Evolutionary conservation across 805 yeast species (phyloP).

Genomic region (Jamesozyma rosinii): DNA sequence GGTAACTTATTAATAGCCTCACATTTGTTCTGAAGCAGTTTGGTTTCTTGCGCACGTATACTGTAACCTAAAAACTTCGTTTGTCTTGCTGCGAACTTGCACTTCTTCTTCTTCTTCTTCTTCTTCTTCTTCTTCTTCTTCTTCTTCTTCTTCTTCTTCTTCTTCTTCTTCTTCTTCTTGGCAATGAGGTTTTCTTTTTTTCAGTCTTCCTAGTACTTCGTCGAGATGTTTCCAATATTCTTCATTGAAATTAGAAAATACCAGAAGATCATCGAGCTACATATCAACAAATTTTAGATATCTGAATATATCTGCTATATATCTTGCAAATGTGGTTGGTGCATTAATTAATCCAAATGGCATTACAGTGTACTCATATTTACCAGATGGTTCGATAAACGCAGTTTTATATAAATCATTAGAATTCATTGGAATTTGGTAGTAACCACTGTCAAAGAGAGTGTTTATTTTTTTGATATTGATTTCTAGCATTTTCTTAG

Average conservation of each 20-base stretch:
- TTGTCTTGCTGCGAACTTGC: slow-evolving; percentile 5
- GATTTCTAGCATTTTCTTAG: no score
- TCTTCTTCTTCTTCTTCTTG: slow-evolving; percentile 11
- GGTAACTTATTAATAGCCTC: slow-evolving; percentile 9
- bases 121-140: no score
- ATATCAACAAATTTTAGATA: slow-evolving; percentile 8
- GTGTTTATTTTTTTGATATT: no score
- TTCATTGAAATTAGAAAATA: slow-evolving; percentile 3
- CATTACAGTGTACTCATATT: slow-evolving; percentile 14
- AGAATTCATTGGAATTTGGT: slow-evolving; percentile 10
- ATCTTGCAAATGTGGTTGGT: slow-evolving; percentile 14
- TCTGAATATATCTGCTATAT: slow-evolving; percentile 15
- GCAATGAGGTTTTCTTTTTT: slow-evolving; percentile 6
- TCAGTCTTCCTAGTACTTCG: slow-evolving; percentile 5
- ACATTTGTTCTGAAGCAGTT: slow-evolving; percentile 11
- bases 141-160: no score
- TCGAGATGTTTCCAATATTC: slow-evolving; percentile 13
- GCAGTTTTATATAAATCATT: slow-evolving; percentile 4
- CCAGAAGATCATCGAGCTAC: slow-evolving; percentile 14
- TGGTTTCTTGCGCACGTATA: slow-evolving; percentile 4
- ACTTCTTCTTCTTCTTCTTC: no score
- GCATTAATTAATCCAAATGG: slow-evolving; percentile 15
- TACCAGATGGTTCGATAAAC: slow-evolving; percentile 10
- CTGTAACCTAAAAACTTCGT: slow-evolving; percentile 12
- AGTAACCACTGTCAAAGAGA: slow-evolving; percentile 10